phyloP scores from a whole-genome alignment of 2,329 filamentous ascomycete genomes.

The Gaeumannomyces tritici region DNA sequence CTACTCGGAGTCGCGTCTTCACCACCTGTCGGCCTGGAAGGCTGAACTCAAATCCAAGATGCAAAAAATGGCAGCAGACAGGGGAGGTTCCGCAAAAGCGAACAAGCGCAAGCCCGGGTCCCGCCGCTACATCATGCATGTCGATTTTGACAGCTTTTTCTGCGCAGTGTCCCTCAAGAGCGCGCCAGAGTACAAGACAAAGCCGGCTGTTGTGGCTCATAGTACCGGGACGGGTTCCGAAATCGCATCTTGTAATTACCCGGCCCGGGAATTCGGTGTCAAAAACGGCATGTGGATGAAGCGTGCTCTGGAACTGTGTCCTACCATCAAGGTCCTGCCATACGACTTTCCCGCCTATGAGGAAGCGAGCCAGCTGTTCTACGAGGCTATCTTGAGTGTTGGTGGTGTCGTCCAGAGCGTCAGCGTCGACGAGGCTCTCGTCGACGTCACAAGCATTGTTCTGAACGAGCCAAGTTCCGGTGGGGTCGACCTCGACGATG shows the following conservation, averaged over 20 bases:
- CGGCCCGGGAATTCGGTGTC: constrained; percentile 73
- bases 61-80: constrained; percentile 69
- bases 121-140: constrained; percentile 80
- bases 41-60: constrained; percentile 84
- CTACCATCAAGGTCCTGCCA: constrained; percentile 78
- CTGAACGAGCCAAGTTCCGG: constrained; percentile 55
- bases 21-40: constrained; percentile 96
- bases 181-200: constrained; percentile 63
- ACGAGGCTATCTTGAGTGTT: constrained; percentile 69
- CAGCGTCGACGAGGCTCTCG: constrained; percentile 87
- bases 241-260: constrained; percentile 96
- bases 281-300: constrained; percentile 99
- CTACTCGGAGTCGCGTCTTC: constrained; percentile 87
- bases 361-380: constrained; percentile 80
- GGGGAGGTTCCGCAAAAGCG: constrained; percentile 31
- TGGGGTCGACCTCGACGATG: constrained; percentile 55
- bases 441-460: constrained; percentile 71
- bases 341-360: constrained; percentile 96
- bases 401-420: constrained; percentile 89
- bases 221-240: constrained; percentile 78
- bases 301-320: constrained; percentile 69
- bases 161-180: constrained; percentile 81
- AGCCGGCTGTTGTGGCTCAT: constrained; percentile 84
- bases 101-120: constrained; percentile 49
- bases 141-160: constrained; percentile 98